Base-by-base conservation (phyloP, 805 yeast genomes). In the Metschnikowia noctiluminum region DNA sequence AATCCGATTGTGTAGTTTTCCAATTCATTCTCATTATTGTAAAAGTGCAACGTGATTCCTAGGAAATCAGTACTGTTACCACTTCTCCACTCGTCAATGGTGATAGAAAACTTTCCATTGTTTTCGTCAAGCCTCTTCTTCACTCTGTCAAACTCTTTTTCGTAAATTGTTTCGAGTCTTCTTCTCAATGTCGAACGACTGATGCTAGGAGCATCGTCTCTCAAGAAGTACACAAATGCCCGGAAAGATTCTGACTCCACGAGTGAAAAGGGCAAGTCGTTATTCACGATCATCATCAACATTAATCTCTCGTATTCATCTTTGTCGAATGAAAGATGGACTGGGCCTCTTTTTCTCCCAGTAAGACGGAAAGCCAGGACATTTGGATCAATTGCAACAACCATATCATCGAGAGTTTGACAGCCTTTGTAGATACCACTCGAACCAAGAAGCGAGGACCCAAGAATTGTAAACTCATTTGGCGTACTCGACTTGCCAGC, bases 141-240 rank as follows among this genome's bases (percentile, higher is more conserved):
- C 35, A 36, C 6, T 11, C 7, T 14, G 7, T 28, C 13, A 3
- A 26, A 12, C 10, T 38, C 34, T 7, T 9, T 26, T 26, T 21
- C 34, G 38, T 38, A 38, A 14, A 38, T 31, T 9, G 12, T 13
- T 8, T 31, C 28, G 31, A 44, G 42, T 21, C 38, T 32, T 10
- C 26, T 30, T 26, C 26, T 43, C 47, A 43, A 38, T 9, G 42
- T 26, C 9, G 42, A 31, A 26, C 47, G 38, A 34, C 42, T 44
- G 11, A 38, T 34, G 35, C 11, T 30, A 28, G 42, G 42, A 31
- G 38, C 47, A 32, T 38, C 38, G 12, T 43, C 42, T 31, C 42
- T 43, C 38, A 43, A 43, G 15, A n/a, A 38, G n/a, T 9, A 11
- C 8, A 32, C 26, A 31, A 38, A 32, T 7, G 14, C 38, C 32